Evolutionary conservation across 257 asterid genomes (phyloP).

Genomic region (Datura wrightii): DNA sequence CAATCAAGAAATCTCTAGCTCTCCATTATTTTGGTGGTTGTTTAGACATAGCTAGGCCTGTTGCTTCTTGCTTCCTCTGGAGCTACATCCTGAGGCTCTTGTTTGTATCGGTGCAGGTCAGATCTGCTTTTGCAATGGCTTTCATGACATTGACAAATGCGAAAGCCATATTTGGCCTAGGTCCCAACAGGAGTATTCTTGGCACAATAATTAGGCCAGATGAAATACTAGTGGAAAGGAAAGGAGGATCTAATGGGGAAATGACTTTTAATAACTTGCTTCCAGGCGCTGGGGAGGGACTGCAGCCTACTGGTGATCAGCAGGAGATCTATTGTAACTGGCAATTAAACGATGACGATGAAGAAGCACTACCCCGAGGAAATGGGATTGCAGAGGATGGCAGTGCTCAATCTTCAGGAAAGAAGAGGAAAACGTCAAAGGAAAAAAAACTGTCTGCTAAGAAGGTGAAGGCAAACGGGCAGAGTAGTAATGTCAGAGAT

Average conservation of each 20-base stretch:
- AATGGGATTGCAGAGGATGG: slow-evolving; percentile 36
- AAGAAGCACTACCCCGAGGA: slow-evolving; percentile 75
- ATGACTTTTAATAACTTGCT: slow-evolving; percentile 54
- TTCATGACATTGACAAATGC: slow-evolving; percentile 66
- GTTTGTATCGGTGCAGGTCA: slow-evolving; percentile 56
- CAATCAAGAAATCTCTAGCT: background rate
- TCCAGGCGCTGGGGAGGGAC: slow-evolving; percentile 61
- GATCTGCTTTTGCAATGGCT: slow-evolving; percentile 93
- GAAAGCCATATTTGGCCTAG: slow-evolving; percentile 61
- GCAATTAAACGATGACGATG: slow-evolving; percentile 65
- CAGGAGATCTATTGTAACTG: slow-evolving; percentile 79
- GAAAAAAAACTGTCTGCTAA: slow-evolving; percentile 48
- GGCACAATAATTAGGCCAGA: slow-evolving; percentile 89
- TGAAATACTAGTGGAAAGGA: slow-evolving; percentile 74
- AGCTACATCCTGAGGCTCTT: slow-evolving; percentile 17
- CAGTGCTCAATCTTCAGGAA: slow-evolving; percentile 50
- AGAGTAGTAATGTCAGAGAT: slow-evolving; percentile 33
- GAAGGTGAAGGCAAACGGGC: slow-evolving; percentile 47
- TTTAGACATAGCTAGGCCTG: background rate
- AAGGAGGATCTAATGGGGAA: slow-evolving; percentile 73
- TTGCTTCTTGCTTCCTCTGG: slow-evolving; percentile 26
- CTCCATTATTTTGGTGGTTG: background rate
- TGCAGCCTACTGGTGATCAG: slow-evolving; percentile 47
- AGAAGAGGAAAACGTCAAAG: slow-evolving; percentile 59
- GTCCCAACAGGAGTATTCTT: slow-evolving; percentile 77